Conservation (phyloP, 805 yeast genomes). For the Metschnikowia kofuensis region DNA sequence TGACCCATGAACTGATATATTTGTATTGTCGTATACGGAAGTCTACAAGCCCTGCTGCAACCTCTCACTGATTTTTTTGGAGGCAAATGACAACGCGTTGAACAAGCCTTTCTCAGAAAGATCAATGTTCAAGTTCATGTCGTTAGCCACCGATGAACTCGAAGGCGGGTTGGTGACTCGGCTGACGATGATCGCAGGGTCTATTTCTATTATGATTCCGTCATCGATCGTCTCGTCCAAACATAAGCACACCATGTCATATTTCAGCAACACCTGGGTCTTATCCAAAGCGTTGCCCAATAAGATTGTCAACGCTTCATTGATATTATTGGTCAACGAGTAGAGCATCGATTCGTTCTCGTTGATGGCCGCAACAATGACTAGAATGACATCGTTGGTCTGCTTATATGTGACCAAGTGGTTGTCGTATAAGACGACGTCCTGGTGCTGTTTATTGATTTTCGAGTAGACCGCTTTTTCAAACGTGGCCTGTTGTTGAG, state of each 20-base stretch:
- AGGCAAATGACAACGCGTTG: slow-evolving; percentile 86
- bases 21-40: neutral
- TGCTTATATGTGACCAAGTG: slow-evolving; percentile 86
- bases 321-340: slow-evolving; percentile 71
- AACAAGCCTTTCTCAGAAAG: slow-evolving; percentile 71
- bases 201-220: slow-evolving; percentile 89
- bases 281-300: slow-evolving; percentile 72
- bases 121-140: slow-evolving; percentile 59
- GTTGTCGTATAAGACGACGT: slow-evolving; percentile 74
- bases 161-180: slow-evolving; percentile 86
- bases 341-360: slow-evolving; percentile 85
- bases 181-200: slow-evolving; percentile 79
- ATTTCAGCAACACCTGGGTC: slow-evolving; percentile 72
- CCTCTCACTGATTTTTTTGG: slow-evolving; percentile 55
- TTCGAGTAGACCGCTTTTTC: slow-evolving; percentile 71
- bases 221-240: slow-evolving; percentile 92
- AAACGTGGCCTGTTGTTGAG: slow-evolving; percentile 69
- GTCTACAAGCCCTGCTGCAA: slow-evolving; percentile 43
- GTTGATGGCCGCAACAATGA: slow-evolving; percentile 67
- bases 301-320: slow-evolving; percentile 77
- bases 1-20: neutral
- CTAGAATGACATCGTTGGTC: slow-evolving; percentile 68
- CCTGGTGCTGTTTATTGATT: slow-evolving; percentile 78
- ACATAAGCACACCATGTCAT: slow-evolving; percentile 81
- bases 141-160: slow-evolving; percentile 43